phyloP scores from a whole-genome alignment of 2,329 filamentous ascomycete genomes.

The Neonectria ditissima region DNA sequence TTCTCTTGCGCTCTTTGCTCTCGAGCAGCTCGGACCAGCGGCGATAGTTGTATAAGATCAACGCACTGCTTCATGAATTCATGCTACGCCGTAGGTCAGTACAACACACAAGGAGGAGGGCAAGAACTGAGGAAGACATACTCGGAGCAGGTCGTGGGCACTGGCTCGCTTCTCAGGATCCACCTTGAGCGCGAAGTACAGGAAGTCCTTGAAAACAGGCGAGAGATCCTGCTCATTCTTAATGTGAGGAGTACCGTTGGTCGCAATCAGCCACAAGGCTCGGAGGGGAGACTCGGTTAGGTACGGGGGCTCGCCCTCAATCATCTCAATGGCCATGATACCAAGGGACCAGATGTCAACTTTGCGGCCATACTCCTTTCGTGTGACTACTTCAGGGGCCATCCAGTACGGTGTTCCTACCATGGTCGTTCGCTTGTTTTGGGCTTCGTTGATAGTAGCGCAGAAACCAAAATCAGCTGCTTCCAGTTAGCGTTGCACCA shows the following conservation, averaged over 20 bases:
- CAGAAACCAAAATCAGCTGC: constrained; percentile 98
- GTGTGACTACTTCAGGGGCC: constrained; percentile 96
- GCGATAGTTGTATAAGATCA: constrained; percentile 81
- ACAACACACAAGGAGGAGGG: neutral
- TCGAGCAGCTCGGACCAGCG: constrained; percentile 86
- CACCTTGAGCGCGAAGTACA: constrained; percentile 93
- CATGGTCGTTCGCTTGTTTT: constrained; percentile 99
- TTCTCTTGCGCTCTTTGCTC: constrained; percentile 89
- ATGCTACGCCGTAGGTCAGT: constrained; percentile 65
- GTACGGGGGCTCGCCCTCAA: constrained; percentile 97
- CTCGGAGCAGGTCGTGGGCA: constrained; percentile 91
- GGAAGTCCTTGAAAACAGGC: constrained; percentile 87
- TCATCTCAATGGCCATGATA: constrained; percentile 99
- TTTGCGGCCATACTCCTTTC: constrained; percentile 98
- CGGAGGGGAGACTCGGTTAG: constrained; percentile 93
- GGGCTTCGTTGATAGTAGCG: constrained; percentile 96
- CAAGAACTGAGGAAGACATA: constrained; percentile 63
- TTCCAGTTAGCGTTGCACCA: constrained; percentile 47
- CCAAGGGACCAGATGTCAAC: constrained; percentile 99
- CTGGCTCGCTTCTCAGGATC: constrained; percentile 97
- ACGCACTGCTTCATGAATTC: constrained; percentile 84
- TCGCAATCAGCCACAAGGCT: constrained; percentile 95
- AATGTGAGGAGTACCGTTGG: constrained; percentile 93
- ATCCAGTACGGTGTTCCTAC: constrained; percentile 99
- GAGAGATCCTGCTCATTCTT: constrained; percentile 91